Base-by-base conservation (phyloP, 257 asterid genomes). In the Lantana camara region DNA sequence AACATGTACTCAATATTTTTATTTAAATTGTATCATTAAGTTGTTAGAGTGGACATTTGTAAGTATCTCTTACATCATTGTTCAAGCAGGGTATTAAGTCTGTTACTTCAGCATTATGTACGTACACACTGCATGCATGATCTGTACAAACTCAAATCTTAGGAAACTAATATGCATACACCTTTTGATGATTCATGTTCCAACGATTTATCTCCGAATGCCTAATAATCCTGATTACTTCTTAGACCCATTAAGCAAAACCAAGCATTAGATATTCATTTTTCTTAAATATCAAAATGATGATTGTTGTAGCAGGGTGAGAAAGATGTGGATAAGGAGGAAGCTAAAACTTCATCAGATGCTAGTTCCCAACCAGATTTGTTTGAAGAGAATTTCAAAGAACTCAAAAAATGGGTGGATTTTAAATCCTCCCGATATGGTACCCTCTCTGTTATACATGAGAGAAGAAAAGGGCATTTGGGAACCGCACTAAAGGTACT, bases 401-500 rank as follows among this genome's bases (percentile, higher is more conserved):
- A 93, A 80, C 90, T 93, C 68, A 80, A 73, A 74, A 87, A 87
- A 73, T 90, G 97, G 99, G 96, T 76, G 35, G 95, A 90, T 64
- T 77, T 87, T 37, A 93, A 85, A 71, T 85, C 96, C 23, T 67
- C 95, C 21, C 80, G 70, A 61, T 87, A 83, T 64, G 95, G 96
- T 27, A 80, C 83, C 53, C 94, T 93, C 58, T 78, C 46, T 17
- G 90, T 93, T 45, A 73, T 75, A 22, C 84, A 78, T 5, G 99
- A 90, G 80, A 87, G 87, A 48, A 90, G 91, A 38, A 71, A 76
- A 65, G 90, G 90, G 38, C 85, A 89, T 56, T 84, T 87, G 24
- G 99, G 99, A 78, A 87, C 81, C 21, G 95, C 99, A 53, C 68
- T 93, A 17, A 93, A 93, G 97, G 97, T 93, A 80, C 60, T 57